Evolutionary conservation across 164 flowering plant species (phyloP).

Genomic region (Malania oleifera): DNA sequence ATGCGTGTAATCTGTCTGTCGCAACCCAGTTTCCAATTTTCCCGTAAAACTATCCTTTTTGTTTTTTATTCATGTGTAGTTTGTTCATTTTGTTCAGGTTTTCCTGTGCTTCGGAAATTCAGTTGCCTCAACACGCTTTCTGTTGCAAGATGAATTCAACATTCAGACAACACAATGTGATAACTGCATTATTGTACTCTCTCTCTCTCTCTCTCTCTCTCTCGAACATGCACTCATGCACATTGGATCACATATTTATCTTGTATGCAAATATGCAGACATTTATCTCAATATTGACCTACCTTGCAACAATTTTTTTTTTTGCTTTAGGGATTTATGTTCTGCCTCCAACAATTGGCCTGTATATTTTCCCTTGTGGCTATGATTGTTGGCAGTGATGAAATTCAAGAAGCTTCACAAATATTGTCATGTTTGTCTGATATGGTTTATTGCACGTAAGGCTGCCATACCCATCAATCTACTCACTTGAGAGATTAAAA

Average conservation of each 20-base stretch:
- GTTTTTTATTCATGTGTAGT: not conserved
- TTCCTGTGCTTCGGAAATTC: slow-evolving; percentile 59
- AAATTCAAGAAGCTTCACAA: slow-evolving; percentile 42
- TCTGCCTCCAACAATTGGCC: slow-evolving; percentile 68
- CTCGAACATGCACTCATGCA: not conserved
- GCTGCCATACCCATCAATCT: not conserved
- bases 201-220: slow-evolving; percentile 26
- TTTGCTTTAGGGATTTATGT: slow-evolving; percentile 58
- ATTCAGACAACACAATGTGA: slow-evolving; percentile 74
- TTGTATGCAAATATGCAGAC: too few species aligned
- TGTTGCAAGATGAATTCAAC: slow-evolving; percentile 80
- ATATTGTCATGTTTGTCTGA: slow-evolving; percentile 40
- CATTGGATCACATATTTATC: not conserved
- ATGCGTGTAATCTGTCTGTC: not conserved
- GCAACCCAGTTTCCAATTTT: not conserved
- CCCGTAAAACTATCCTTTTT: not conserved
- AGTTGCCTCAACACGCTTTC: slow-evolving; percentile 69
- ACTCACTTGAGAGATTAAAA: not conserved
- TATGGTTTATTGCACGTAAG: slow-evolving; percentile 54
- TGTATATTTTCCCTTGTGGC: slow-evolving; percentile 57
- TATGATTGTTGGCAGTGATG: slow-evolving; percentile 41
- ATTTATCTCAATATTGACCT: not conserved
- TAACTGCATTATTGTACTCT: slow-evolving; percentile 68
- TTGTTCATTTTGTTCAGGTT: slow-evolving; percentile 32
- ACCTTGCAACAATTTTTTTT: not conserved